A percentile compares a stretch with the other conserved stretches of the same genome.
These are phyloP conservation scores for Xylona heveae DNA, from an alignment of 495 filamentous ascomycete species.

Conservation along the genomic window DNA sequence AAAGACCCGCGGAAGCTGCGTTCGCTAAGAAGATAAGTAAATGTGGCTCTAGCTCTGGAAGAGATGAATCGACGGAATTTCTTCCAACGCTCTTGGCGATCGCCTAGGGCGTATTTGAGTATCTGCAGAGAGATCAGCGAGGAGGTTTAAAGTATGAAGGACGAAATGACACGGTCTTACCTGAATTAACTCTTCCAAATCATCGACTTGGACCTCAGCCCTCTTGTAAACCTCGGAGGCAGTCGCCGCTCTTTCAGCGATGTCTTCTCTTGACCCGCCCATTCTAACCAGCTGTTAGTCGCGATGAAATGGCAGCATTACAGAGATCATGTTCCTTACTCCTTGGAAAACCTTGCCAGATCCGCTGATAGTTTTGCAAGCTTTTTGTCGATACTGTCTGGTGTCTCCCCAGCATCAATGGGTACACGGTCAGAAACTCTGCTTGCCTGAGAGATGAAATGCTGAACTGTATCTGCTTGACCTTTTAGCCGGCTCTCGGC, in stretches of 20 bases:
- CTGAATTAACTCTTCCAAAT: slow-evolving; percentile 29
- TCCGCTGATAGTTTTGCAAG: slow-evolving; percentile 35
- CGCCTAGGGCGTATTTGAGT: slow-evolving; percentile 41
- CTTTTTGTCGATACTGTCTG: slow-evolving; percentile 37
- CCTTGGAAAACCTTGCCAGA: slow-evolving; percentile 23
- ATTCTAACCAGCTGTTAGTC: slow-evolving; percentile 19
- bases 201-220: slow-evolving; percentile 24
- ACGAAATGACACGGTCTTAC: slow-evolving; percentile 14
- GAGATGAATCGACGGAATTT: slow-evolving; percentile 70
- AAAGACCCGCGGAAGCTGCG: slow-evolving; percentile 72
- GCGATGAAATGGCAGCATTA: slow-evolving; percentile 7
- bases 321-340: too few species aligned
- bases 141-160: background rate
- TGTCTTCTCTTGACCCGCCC: slow-evolving; percentile 46
- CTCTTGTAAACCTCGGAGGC: slow-evolving; percentile 20
- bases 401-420: slow-evolving; percentile 47
- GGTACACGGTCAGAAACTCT: slow-evolving; percentile 35
- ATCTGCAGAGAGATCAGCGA: slow-evolving; percentile 11
- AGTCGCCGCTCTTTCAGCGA: slow-evolving; percentile 27
- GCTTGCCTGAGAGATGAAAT: slow-evolving; percentile 35
- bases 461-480: slow-evolving; percentile 21
- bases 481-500: slow-evolving; percentile 26
- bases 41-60: slow-evolving; percentile 61
- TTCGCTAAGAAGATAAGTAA: slow-evolving; percentile 72
- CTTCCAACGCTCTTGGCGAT: slow-evolving; percentile 56